Conservation (phyloP, 192 early-diverging fungal genomes). For the Podila epicladia region DNA sequence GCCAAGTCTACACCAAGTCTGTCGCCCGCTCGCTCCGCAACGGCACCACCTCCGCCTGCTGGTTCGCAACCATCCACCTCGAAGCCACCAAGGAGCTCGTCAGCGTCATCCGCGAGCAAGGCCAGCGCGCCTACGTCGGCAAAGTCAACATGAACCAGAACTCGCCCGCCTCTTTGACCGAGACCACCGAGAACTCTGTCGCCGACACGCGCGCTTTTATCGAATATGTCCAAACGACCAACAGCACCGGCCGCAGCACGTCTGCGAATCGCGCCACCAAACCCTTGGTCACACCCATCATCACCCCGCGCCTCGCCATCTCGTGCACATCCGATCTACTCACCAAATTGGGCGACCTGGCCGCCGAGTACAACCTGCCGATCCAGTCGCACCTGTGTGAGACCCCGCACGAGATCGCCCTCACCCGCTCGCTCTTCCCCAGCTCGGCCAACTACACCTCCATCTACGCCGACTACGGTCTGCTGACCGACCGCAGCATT, state of each 20-base stretch:
- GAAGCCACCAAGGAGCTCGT: slow-evolving; percentile 79
- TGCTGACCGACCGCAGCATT: slow-evolving; percentile 79
- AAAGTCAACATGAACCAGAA: slow-evolving; percentile 98
- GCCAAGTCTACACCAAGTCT: slow-evolving; percentile 61
- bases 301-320: slow-evolving; percentile 96
- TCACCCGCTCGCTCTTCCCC: slow-evolving; percentile 81
- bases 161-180: slow-evolving; percentile 79
- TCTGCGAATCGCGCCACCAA: slow-evolving; percentile 27
- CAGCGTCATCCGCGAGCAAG: slow-evolving; percentile 74
- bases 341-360: slow-evolving; percentile 73
- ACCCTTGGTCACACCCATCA: slow-evolving; percentile 74
- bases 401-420: slow-evolving; percentile 80
- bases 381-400: slow-evolving; percentile 94
- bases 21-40: slow-evolving; percentile 68
- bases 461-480: slow-evolving; percentile 79
- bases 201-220: slow-evolving; percentile 74
- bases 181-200: slow-evolving; percentile 74
- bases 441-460: slow-evolving; percentile 72
- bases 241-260: slow-evolving; percentile 2
- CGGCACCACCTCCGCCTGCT: slow-evolving; percentile 91
- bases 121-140: slow-evolving; percentile 93
- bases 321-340: slow-evolving; percentile 79
- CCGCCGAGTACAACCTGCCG: slow-evolving; percentile 77
- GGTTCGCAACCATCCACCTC: slow-evolving; percentile 92
- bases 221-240: slow-evolving; percentile 57